Evolutionary conservation across 176 grass and related monocot genomes (phyloP).

Genomic region (Musa acuminata): DNA sequence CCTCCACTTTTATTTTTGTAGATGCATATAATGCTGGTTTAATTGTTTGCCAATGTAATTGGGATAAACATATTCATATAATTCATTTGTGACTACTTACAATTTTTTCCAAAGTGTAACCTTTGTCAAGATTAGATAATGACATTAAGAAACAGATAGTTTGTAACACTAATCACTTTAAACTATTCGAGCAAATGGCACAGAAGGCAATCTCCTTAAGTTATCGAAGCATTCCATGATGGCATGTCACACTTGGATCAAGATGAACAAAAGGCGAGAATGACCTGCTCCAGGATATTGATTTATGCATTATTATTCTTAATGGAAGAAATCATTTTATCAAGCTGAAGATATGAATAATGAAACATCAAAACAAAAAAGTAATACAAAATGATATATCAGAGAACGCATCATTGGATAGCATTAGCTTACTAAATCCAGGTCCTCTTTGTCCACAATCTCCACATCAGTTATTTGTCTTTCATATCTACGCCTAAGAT

Average conservation of each 20-base stretch:
- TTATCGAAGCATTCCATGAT: too few species aligned
- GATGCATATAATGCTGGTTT: too few species aligned
- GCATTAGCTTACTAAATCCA: constrained; percentile 62
- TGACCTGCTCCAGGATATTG: not conserved
- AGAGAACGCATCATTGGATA: constrained; percentile 11
- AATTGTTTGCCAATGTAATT: too few species aligned
- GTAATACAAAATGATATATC: constrained; percentile 11
- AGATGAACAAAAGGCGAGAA: not conserved
- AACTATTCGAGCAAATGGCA: too few species aligned
- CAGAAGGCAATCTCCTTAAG: too few species aligned
- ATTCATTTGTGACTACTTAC: too few species aligned
- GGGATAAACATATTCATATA: too few species aligned
- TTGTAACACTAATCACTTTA: too few species aligned
- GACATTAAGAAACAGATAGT: too few species aligned
- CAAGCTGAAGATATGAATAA: constrained; percentile 6
- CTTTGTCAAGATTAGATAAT: too few species aligned
- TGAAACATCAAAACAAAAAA: not conserved
- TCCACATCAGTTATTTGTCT: constrained; percentile 70
- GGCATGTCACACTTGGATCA: not conserved
- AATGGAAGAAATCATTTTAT: not conserved
- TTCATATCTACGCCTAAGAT: constrained; percentile 85
- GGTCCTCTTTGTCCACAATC: constrained; percentile 84
- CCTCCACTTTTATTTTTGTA: too few species aligned
- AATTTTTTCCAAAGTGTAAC: too few species aligned
- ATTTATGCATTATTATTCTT: not conserved